Percentiles rank a stretch among this genome's conserved stretches.
Evolutionary conservation across 139 green algal genomes (phyloP).

Genomic region (Chlorella ohadii): DNA sequence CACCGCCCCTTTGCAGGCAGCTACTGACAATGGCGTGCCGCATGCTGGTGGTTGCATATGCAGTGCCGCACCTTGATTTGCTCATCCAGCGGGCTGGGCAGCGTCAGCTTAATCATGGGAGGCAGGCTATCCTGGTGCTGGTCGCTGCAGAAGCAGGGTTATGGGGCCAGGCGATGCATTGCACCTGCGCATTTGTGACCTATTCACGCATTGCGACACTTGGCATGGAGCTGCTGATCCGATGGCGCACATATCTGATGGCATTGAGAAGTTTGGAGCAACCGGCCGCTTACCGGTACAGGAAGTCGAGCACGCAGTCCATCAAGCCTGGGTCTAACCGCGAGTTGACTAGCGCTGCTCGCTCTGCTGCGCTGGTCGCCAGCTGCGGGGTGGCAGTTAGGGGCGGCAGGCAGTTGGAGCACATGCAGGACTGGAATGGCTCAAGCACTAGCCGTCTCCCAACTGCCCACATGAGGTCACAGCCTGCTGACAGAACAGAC

Average conservation of each 20-base stretch:
- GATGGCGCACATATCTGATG: no score
- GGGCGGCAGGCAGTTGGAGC: background rate
- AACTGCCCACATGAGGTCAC: no score
- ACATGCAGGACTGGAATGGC: no score
- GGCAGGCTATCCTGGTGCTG: conserved; percentile 62
- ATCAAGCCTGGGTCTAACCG: conserved; percentile 59
- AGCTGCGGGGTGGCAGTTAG: background rate
- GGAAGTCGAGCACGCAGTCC: conserved; percentile 65
- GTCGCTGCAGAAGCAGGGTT: conserved; percentile 11
- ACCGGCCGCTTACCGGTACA: conserved; percentile 61
- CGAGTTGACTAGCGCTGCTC: conserved; percentile 64
- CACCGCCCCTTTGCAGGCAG: no score
- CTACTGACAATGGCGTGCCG: no score
- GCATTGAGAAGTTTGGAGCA: no score
- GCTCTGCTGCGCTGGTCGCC: conserved; percentile 34
- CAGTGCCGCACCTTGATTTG: background rate
- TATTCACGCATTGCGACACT: no score
- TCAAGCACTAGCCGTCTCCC: no score
- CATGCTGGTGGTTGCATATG: no score
- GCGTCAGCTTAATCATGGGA: conserved; percentile 50
- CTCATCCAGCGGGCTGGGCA: background rate
- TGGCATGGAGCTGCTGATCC: no score
- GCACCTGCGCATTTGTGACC: no score
- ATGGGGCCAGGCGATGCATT: background rate
- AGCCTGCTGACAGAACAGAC: no score